phyloP scores from a whole-genome alignment of 768 basidiomycete genomes.

The Tulasnella sp. region DNA sequence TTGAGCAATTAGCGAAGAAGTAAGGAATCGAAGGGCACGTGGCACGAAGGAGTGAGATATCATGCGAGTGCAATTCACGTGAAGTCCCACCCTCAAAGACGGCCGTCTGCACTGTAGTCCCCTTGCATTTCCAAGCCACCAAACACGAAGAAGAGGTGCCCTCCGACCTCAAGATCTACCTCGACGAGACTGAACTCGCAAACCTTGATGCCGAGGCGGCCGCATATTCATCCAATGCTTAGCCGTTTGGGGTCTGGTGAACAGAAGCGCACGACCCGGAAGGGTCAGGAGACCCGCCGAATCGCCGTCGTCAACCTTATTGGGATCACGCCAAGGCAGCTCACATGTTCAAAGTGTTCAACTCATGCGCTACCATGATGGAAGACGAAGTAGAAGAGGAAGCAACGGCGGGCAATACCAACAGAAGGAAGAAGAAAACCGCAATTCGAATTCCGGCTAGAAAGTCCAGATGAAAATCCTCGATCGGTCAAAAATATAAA shows the following conservation, averaged over 20 bases:
- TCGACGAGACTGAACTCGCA: conserved; percentile 75
- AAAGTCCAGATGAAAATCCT: conserved; percentile 40
- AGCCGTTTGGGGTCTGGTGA: conserved; percentile 43
- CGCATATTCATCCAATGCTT: conserved; percentile 54
- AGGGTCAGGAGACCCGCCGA: conserved; percentile 57
- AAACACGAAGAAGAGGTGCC: conserved; percentile 40
- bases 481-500: too few species aligned
- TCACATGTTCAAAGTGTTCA: conserved; percentile 91
- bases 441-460: conserved; percentile 57
- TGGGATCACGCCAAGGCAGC: conserved; percentile 94
- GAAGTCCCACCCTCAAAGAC: too few species aligned
- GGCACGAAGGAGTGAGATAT: too few species aligned
- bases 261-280: conserved; percentile 36
- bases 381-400: conserved; percentile 49
- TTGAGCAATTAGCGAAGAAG: too few species aligned
- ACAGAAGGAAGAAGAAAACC: conserved; percentile 37
- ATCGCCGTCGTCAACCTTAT: conserved; percentile 91
- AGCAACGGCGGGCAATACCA: conserved; percentile 40
- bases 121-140: too few species aligned
- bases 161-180: conserved; percentile 63
- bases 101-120: too few species aligned
- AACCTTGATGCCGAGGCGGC: conserved; percentile 76
- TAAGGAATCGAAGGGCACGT: too few species aligned
- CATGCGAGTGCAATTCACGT: too few species aligned
- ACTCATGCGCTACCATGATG: conserved; percentile 76